Evolutionary conservation across 441 rosid species (phyloP).

Genomic region (Arabidopsis hybrid): DNA sequence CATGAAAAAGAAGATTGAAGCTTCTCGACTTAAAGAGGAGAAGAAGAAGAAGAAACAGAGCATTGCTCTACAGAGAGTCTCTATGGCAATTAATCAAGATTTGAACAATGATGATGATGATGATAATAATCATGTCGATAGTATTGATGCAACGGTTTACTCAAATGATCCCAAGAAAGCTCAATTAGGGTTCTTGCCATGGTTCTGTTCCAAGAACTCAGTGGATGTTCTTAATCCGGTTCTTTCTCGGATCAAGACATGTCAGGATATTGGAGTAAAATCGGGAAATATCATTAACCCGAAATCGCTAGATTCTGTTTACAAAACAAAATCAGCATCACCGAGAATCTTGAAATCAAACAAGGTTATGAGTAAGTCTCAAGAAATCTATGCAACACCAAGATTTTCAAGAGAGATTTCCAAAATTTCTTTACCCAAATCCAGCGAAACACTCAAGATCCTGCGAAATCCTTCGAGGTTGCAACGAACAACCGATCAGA

Average conservation of each 20-base stretch:
- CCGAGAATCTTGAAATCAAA: conserved; percentile 37
- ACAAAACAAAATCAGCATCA: conserved; percentile 13
- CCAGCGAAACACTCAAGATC: not conserved
- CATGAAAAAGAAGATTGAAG: conserved; percentile 46
- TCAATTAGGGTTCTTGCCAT: conserved; percentile 38
- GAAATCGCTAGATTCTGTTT: not conserved
- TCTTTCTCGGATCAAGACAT: conserved; percentile 34
- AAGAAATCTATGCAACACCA: conserved; percentile 53
- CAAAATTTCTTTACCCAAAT: conserved; percentile 6
- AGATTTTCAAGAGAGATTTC: conserved; percentile 10
- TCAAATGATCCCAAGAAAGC: conserved; percentile 36
- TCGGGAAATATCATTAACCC: conserved; percentile 8
- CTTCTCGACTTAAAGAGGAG: conserved; percentile 38
- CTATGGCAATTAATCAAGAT: conserved; percentile 61
- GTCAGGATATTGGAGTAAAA: conserved; percentile 31
- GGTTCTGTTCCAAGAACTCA: conserved; percentile 37
- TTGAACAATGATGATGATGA: conserved; percentile 46
- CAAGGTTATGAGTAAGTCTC: conserved; percentile 62
- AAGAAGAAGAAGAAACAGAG: conserved; percentile 49
- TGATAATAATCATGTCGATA: conserved; percentile 51
- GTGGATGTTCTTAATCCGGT: conserved; percentile 38
- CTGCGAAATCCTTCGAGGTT: conserved; percentile 30
- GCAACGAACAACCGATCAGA: conserved; percentile 16
- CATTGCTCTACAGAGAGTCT: conserved; percentile 40
- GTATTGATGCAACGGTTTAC: conserved; percentile 11